phyloP scores from a whole-genome alignment of 2,329 filamentous ascomycete genomes.

The Colletotrichum sansevieriae region DNA sequence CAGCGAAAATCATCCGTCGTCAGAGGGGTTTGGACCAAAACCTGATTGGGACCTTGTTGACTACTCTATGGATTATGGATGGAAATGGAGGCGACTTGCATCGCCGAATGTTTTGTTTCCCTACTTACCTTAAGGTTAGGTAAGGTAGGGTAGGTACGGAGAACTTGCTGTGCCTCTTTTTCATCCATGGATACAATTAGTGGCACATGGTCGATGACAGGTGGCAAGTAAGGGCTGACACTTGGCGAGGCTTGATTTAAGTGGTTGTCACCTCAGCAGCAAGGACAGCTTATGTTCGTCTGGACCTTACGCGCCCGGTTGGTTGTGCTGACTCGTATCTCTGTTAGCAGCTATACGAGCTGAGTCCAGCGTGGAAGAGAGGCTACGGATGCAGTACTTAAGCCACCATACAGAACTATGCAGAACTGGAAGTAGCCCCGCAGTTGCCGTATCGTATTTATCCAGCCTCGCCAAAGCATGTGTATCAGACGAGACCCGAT shows the following conservation, averaged over 20 bases:
- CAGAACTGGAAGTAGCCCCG: background rate
- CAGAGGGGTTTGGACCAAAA: constrained; percentile 9
- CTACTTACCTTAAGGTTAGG: background rate
- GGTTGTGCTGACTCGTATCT: constrained; percentile 11
- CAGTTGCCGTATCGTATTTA: constrained; percentile 22
- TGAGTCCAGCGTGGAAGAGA: constrained; percentile 17
- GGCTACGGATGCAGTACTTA: constrained; percentile 4
- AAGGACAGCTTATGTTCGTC: constrained; percentile 18
- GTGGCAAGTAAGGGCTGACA: background rate
- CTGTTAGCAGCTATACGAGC: constrained; percentile 41
- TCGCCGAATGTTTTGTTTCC: constrained; percentile 17
- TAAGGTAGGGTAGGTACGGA: too few relatives aligned
- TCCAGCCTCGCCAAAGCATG: constrained; percentile 23
- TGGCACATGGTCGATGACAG: background rate
- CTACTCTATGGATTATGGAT: background rate
- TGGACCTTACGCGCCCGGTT: constrained; percentile 17
- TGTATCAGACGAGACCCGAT: constrained; percentile 18
- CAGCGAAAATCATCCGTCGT: constrained; percentile 13
- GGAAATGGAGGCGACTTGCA: background rate
- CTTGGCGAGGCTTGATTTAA: constrained; percentile 11
- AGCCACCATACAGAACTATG: rapidly evolving
- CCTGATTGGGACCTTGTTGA: constrained; percentile 2
- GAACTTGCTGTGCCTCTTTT: background rate
- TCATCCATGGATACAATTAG: background rate
- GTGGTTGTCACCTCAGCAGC: background rate